Percentiles rank a stretch among this genome's conserved stretches.
phyloP scores from a whole-genome alignment of 768 basidiomycete genomes.

The Naganishia friedmannii region DNA sequence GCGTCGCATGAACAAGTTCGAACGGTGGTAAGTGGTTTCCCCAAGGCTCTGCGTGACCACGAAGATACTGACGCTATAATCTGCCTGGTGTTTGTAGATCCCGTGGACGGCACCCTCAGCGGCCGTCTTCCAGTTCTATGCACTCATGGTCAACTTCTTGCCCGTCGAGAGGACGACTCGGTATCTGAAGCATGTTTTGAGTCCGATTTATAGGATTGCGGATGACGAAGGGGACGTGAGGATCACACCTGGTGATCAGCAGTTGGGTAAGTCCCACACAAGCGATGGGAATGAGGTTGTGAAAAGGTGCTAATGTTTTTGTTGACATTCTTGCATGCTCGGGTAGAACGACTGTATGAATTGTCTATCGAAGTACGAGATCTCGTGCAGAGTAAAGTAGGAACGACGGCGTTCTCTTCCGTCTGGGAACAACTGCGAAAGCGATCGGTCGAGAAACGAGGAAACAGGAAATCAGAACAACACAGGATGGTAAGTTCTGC shows the following conservation, averaged over 20 bases:
- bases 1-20: constrained; percentile 21
- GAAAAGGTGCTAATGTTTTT: neutral
- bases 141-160: constrained; percentile 78
- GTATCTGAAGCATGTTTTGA: constrained; percentile 78
- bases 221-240: constrained; percentile 65
- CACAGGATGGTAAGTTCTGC: constrained; percentile 61
- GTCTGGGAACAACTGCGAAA: constrained; percentile 79
- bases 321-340: neutral
- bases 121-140: constrained; percentile 85
- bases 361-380: constrained; percentile 80
- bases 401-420: constrained; percentile 74
- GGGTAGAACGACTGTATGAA: constrained; percentile 74
- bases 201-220: constrained; percentile 77
- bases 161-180: constrained; percentile 59
- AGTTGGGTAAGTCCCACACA: constrained; percentile 36
- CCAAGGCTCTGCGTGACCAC: neutral
- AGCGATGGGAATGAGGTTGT: neutral
- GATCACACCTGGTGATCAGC: constrained; percentile 32
- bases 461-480: constrained; percentile 67
- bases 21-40: constrained; percentile 11
- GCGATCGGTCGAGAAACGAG: constrained; percentile 62
- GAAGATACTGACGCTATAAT: constrained; percentile 7
- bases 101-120: constrained; percentile 81
- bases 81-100: constrained; percentile 55
- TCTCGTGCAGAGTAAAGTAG: constrained; percentile 80